These are phyloP conservation scores for Ogataea allantospora DNA, from an alignment of 805 yeast genomes.

Conservation along the genomic window DNA sequence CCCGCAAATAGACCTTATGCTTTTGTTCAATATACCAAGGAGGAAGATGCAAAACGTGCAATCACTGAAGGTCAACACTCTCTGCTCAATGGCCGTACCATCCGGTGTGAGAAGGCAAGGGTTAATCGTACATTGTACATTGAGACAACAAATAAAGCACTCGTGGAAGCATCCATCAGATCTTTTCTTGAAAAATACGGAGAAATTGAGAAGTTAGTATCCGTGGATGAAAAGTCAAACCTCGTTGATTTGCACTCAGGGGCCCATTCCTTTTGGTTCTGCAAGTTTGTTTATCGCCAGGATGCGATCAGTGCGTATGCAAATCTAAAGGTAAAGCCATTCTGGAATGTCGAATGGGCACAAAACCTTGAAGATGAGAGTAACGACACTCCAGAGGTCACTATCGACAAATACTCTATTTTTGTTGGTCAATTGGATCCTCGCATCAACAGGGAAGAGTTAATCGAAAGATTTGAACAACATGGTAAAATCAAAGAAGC, in stretches of 20 bases:
- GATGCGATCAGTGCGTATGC: slow-evolving; percentile 88
- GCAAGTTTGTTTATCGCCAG: slow-evolving; percentile 75
- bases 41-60: slow-evolving; percentile 67
- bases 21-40: slow-evolving; percentile 79
- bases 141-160: slow-evolving; percentile 33
- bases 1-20: slow-evolving; percentile 85
- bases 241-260: slow-evolving; percentile 19
- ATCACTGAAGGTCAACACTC: slow-evolving; percentile 68
- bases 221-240: slow-evolving; percentile 37
- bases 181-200: slow-evolving; percentile 55
- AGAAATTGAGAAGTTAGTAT: slow-evolving; percentile 66
- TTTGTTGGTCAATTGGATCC: slow-evolving; percentile 73
- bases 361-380: slow-evolving; percentile 64
- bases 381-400: slow-evolving; percentile 36
- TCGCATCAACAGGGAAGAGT: slow-evolving; percentile 51
- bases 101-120: slow-evolving; percentile 88
- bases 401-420: slow-evolving; percentile 69
- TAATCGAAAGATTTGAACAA: slow-evolving; percentile 55
- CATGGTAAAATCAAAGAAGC: slow-evolving; percentile 66
- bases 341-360: slow-evolving; percentile 79
- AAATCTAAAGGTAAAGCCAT: slow-evolving; percentile 50
- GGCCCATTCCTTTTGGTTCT: slow-evolving; percentile 53
- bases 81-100: slow-evolving; percentile 65
- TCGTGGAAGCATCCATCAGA: slow-evolving; percentile 34
- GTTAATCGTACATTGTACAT: slow-evolving; percentile 84